phyloP scores from a whole-genome alignment of 352 stramenopile species.

The Pythium plurisporium region DNA sequence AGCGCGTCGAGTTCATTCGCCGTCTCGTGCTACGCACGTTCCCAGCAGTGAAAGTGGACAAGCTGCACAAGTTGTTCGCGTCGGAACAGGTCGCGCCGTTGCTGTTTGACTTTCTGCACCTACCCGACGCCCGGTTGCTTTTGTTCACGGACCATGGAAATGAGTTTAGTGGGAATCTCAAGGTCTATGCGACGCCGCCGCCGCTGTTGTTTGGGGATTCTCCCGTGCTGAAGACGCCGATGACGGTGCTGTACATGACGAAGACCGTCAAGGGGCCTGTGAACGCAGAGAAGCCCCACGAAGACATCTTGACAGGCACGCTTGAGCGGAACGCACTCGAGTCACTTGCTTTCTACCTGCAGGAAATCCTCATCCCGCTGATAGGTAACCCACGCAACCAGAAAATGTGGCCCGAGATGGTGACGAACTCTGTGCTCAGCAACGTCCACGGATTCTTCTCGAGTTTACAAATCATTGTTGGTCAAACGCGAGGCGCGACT shows the following conservation, averaged over 20 bases:
- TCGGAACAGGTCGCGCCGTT: conserved; percentile 48
- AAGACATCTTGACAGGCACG: conserved; percentile 71
- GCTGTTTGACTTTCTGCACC: conserved; percentile 72
- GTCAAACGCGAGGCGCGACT: conserved; percentile 77
- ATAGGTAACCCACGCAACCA: conserved; percentile 79
- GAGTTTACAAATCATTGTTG: conserved; percentile 85
- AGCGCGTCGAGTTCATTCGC: conserved; percentile 62
- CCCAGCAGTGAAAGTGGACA: conserved; percentile 49
- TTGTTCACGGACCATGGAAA: conserved; percentile 71
- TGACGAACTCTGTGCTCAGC: conserved; percentile 68
- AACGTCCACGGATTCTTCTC: conserved; percentile 80
- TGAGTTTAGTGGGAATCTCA: conserved; percentile 40
- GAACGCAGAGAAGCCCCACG: conserved; percentile 50
- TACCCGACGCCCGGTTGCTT: conserved; percentile 53
- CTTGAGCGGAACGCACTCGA: conserved; percentile 73
- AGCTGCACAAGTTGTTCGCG: conserved; percentile 55
- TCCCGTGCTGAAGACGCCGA: conserved; percentile 21
- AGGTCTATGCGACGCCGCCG: conserved; percentile 62
- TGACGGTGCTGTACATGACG: conserved; percentile 70
- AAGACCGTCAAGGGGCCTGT: conserved; percentile 67
- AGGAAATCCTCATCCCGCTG: conserved; percentile 71
- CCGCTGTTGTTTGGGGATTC: conserved; percentile 39
- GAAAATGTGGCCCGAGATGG: conserved; percentile 75
- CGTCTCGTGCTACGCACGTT: conserved; percentile 63
- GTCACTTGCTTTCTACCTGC: conserved; percentile 65